These are phyloP conservation scores for Trichoderma asperellum DNA, from an alignment of 2,329 filamentous ascomycete genomes.

Conservation along the genomic window DNA sequence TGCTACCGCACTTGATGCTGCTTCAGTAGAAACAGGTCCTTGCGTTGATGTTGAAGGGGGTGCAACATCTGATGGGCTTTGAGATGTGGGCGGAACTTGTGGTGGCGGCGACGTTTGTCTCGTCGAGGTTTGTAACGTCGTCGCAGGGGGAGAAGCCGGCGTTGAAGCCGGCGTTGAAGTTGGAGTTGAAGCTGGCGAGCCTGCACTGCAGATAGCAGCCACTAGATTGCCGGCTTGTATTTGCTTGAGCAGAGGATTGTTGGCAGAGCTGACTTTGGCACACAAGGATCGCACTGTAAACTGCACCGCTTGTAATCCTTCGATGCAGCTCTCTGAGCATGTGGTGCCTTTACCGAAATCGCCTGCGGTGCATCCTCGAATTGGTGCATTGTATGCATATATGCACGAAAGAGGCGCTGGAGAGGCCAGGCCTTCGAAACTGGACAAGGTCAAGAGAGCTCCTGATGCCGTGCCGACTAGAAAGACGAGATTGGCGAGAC, in stretches of 20 bases:
- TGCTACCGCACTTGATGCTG: neutral
- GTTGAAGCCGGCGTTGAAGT: neutral
- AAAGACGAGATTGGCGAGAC: conserved; percentile 26
- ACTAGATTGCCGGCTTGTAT: conserved; percentile 11
- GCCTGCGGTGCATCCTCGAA: conserved; percentile 42
- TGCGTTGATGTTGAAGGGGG: neutral
- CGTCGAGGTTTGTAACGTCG: conserved; percentile 4
- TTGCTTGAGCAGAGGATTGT: conserved; percentile 22
- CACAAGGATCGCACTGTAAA: conserved; percentile 33
- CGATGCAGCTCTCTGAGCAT: conserved; percentile 47
- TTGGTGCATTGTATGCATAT: conserved; percentile 48
- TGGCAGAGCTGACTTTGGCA: conserved; percentile 25
- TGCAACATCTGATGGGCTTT: neutral
- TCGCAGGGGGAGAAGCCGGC: neutral
- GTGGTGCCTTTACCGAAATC: conserved; percentile 43
- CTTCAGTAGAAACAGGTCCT: neutral
- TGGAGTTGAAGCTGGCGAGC: neutral
- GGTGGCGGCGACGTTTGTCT: neutral
- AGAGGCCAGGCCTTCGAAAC: conserved; percentile 48
- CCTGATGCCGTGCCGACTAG: conserved; percentile 34
- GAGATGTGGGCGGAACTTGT: neutral
- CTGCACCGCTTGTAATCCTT: conserved; percentile 38
- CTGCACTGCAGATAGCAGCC: neutral
- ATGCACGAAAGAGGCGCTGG: conserved; percentile 45
- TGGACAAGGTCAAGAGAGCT: conserved; percentile 41